Evolutionary conservation across 2,329 filamentous ascomycete genomes (phyloP).

Genomic region (Pestalotiopsis sp.): DNA sequence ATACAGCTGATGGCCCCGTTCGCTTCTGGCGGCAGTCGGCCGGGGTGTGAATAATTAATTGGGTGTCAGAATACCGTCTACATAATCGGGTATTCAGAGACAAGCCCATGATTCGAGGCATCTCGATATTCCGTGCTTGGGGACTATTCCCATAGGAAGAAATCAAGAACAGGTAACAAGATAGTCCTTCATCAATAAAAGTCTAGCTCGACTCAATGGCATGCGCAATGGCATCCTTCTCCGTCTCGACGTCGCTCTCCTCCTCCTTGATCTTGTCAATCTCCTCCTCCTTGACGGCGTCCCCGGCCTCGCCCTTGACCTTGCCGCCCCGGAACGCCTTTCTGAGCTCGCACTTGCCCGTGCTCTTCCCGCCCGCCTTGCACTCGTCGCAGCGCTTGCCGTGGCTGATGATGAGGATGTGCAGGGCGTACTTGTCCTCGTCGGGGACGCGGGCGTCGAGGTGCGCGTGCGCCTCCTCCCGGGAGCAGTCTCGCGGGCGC

Average conservation of each 20-base stretch:
- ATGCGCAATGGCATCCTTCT: conserved; percentile 5
- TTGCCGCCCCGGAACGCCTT: conserved; percentile 36
- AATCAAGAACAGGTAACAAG: not conserved
- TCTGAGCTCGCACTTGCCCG: conserved; percentile 42
- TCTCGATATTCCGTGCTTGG: too few relatives aligned
- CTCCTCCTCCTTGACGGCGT: conserved; percentile 16
- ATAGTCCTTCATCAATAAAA: not conserved
- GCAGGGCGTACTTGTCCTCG: conserved; percentile 51
- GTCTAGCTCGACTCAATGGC: conserved; percentile 6
- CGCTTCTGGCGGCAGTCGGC: not conserved
- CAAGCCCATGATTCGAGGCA: not conserved
- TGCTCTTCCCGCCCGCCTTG: conserved; percentile 42
- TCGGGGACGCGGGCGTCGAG: conserved; percentile 50
- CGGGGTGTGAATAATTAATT: not conserved
- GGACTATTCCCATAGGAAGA: too few relatives aligned
- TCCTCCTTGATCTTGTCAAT: conserved; percentile 15
- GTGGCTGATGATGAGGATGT: conserved; percentile 51
- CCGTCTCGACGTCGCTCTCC: conserved; percentile 11
- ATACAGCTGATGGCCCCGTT: not conserved
- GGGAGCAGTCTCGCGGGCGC: conserved; percentile 41
- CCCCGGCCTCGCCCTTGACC: conserved; percentile 14
- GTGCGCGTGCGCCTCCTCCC: conserved; percentile 52
- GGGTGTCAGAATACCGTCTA: not conserved
- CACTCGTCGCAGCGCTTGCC: conserved; percentile 49
- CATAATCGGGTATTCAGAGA: not conserved